Conservation (phyloP, 441 rosid species). For the Erysimum pusillum region DNA sequence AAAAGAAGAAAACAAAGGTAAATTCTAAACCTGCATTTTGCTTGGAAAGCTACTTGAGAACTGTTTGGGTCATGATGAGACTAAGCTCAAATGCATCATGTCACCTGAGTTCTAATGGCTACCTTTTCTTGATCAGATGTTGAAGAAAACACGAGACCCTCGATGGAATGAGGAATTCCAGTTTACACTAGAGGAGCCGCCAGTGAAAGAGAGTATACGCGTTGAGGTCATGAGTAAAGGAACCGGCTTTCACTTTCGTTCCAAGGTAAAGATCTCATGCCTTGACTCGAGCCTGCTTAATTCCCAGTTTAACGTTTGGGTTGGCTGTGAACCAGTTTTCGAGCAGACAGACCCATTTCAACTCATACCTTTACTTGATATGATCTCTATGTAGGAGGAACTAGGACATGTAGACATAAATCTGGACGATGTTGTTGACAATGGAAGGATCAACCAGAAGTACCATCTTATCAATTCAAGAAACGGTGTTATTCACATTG, state of each 20-base stretch:
- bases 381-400: constrained; percentile 61
- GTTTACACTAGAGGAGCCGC: constrained; percentile 85
- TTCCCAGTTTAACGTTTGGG: not conserved
- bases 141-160: constrained; percentile 78
- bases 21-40: constrained; percentile 20
- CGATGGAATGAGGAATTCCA: constrained; percentile 90
- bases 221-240: constrained; percentile 83
- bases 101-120: not conserved
- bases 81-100: constrained; percentile 2
- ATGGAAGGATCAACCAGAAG: constrained; percentile 83
- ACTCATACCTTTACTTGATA: constrained; percentile 15
- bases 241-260: constrained; percentile 67
- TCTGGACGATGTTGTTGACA: constrained; percentile 78
- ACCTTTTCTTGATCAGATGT: constrained; percentile 54
- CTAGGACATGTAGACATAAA: constrained; percentile 87
- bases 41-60: not conserved
- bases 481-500: constrained; percentile 81
- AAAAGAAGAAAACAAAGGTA: constrained; percentile 86
- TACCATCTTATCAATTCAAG: constrained; percentile 86
- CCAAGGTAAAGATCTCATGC: constrained; percentile 59
- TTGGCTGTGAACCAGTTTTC: not conserved
- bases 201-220: constrained; percentile 76
- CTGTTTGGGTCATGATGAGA: constrained; percentile 25
- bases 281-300: not conserved
- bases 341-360: not conserved